A percentile compares a stretch with the other conserved stretches of the same genome.
phyloP scores from a whole-genome alignment of 768 basidiomycete species.

The Naganishia randhawae region DNA sequence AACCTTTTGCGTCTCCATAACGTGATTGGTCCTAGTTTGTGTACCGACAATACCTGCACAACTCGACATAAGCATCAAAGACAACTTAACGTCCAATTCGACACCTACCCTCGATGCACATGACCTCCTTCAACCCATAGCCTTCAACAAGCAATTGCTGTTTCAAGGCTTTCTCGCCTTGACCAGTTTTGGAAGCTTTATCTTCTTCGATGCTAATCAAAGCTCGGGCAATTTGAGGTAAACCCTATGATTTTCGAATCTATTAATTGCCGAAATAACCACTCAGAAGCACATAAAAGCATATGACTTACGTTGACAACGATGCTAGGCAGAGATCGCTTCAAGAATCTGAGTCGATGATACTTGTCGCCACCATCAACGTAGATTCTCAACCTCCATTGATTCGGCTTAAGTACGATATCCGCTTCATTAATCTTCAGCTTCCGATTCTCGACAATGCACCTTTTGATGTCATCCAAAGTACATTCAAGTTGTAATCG shows the following conservation, averaged over 20 bases:
- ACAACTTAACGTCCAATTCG: not conserved
- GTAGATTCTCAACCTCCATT: constrained; percentile 52
- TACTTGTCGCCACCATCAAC: constrained; percentile 52
- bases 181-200: constrained; percentile 6
- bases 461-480: constrained; percentile 87
- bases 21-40: constrained; percentile 89
- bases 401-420: constrained; percentile 47
- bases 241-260: no score
- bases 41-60: constrained; percentile 79
- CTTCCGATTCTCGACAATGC: constrained; percentile 78
- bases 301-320: constrained; percentile 71
- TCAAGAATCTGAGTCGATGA: constrained; percentile 68
- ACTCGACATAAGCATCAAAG: not conserved
- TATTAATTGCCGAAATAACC: no score
- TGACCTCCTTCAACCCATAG: constrained; percentile 91
- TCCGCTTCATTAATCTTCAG: constrained; percentile 83
- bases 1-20: constrained; percentile 90
- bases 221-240: constrained; percentile 79
- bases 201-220: constrained; percentile 84
- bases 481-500: constrained; percentile 75
- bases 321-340: constrained; percentile 74
- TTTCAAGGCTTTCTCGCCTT: constrained; percentile 70
- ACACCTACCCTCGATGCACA: constrained; percentile 83
- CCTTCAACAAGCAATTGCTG: constrained; percentile 95
- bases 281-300: no score